Base-by-base conservation (phyloP, 257 asterid genomes). In the Primulina eburnea region DNA sequence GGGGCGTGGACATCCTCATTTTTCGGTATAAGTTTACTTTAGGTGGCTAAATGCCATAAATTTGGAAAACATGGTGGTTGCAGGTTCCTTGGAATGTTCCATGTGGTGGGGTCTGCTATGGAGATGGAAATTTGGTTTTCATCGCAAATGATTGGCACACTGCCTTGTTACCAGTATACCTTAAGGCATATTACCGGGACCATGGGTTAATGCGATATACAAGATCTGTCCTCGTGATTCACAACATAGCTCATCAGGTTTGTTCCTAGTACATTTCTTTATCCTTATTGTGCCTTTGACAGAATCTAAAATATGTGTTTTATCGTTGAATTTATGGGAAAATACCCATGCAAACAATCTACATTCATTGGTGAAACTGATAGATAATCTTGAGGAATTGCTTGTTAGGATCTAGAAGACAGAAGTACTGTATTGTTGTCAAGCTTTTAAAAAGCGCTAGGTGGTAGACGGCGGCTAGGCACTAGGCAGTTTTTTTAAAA, bases 141-240 rank as follows among this genome's bases (percentile, higher is more conserved):
- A 83, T 94, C 60, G 99, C 97, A 62, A 91, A 94, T 71, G 99
- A 94, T 78, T 94, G 99, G 99, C 99, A 94, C 81, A 91, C 99
- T 34, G 97, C 97, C 30, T 74, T 94, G 53, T 72, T 94, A 77
- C 97, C 99, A 1, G 99, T 94, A 63, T 94, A 94, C 76, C 91
- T 94, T 33, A 94, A 91, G 79, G 99, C 99, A 67, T 88, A 94
- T 78, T 94, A 89, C 72, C 94, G 92, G 3, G 97, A 94, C 83
- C 79, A 94, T 9, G 97, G 97, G 73, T 59, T 91, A 58, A 94
- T 94, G 99, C 67, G 80, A 73, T 94, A 86, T 40, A 65, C 99
- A 16, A 82, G 99, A 83, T 90, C 97, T 1, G 84, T 91, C 77
- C 90, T 94, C 21, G 97, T 94, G 63, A 91, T 94, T 77, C 99